Percentiles rank a stretch among this genome's conserved stretches.
phyloP scores from a whole-genome alignment of 441 rosid genomes.

The Corymbia calophylla region DNA sequence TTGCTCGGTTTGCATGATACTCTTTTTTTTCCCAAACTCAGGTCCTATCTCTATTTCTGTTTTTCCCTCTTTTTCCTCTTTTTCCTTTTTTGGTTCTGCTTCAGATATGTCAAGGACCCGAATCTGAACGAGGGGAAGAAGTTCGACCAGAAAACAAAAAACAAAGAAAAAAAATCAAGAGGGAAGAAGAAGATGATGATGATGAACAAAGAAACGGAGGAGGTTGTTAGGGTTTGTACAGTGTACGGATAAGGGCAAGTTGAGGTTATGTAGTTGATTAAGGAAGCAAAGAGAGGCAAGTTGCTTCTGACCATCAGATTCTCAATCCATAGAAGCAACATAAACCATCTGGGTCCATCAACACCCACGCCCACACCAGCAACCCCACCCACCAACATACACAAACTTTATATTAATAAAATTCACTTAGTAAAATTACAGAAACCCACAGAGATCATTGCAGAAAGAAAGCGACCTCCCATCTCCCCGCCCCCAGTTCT shows the following conservation, averaged over 20 bases:
- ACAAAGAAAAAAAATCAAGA: not conserved
- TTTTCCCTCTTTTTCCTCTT: not conserved
- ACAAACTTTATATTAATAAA: slow-evolving; percentile 5
- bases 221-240: slow-evolving; percentile 20
- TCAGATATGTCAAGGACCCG: not conserved
- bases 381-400: not conserved
- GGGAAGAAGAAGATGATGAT: not conserved
- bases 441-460: slow-evolving; percentile 3
- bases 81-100: not conserved
- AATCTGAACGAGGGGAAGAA: not conserved
- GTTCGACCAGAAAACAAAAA: not conserved
- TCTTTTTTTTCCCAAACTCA: not conserved
- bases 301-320: slow-evolving; percentile 36
- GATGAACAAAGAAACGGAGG: not conserved
- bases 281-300: slow-evolving; percentile 49
- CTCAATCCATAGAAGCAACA: slow-evolving; percentile 29
- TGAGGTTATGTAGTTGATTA: slow-evolving; percentile 25
- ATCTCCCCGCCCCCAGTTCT: not conserved
- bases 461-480: slow-evolving; percentile 30
- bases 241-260: slow-evolving; percentile 42
- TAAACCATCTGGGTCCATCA: slow-evolving; percentile 45
- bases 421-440: not conserved
- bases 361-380: slow-evolving; percentile 6
- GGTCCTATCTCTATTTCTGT: not conserved
- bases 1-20: not conserved